Conservation (phyloP, 2,329 filamentous ascomycete species). For the Hawksworthiomyces lignivorus region DNA sequence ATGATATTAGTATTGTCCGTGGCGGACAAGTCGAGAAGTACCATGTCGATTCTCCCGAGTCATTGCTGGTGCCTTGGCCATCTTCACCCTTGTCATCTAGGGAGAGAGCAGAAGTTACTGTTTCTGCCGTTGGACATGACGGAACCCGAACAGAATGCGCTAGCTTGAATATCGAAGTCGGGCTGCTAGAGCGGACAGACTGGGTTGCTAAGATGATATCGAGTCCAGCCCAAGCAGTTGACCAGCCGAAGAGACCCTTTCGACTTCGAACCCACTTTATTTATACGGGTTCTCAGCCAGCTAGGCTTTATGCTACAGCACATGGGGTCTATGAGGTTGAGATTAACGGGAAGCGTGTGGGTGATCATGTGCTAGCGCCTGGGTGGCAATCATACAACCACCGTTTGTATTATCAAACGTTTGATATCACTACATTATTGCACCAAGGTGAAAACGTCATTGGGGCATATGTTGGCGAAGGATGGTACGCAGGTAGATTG, state of each 20-base stretch:
- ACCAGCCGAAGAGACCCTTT: slow-evolving; percentile 6
- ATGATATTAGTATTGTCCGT: slow-evolving; percentile 7
- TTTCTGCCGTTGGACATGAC: slow-evolving; percentile 4
- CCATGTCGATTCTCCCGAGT: slow-evolving; percentile 10
- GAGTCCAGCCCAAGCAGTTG: neutral
- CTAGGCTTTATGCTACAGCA: slow-evolving; percentile 27
- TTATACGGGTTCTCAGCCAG: slow-evolving; percentile 3
- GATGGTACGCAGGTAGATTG: slow-evolving; percentile 34
- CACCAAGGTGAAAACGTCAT: slow-evolving; percentile 24
- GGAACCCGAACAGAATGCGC: slow-evolving; percentile 4
- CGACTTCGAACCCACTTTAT: neutral
- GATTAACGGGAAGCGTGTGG: slow-evolving; percentile 24
- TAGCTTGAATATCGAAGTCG: slow-evolving; percentile 9
- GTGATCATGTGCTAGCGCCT: slow-evolving; percentile 26
- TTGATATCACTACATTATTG: slow-evolving; percentile 28
- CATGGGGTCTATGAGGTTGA: slow-evolving; percentile 26
- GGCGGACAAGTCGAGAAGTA: neutral
- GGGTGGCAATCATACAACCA: slow-evolving; percentile 35
- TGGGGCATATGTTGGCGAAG: slow-evolving; percentile 34
- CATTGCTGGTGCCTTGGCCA: slow-evolving; percentile 28
- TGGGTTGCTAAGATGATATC: slow-evolving; percentile 10
- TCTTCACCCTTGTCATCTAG: slow-evolving; percentile 3
- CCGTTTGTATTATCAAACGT: slow-evolving; percentile 33
- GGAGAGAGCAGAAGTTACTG: slow-evolving; percentile 4
- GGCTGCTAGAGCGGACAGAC: slow-evolving; percentile 10